Conservation (phyloP, 805 yeast species). For the Osmozyma mogii region DNA sequence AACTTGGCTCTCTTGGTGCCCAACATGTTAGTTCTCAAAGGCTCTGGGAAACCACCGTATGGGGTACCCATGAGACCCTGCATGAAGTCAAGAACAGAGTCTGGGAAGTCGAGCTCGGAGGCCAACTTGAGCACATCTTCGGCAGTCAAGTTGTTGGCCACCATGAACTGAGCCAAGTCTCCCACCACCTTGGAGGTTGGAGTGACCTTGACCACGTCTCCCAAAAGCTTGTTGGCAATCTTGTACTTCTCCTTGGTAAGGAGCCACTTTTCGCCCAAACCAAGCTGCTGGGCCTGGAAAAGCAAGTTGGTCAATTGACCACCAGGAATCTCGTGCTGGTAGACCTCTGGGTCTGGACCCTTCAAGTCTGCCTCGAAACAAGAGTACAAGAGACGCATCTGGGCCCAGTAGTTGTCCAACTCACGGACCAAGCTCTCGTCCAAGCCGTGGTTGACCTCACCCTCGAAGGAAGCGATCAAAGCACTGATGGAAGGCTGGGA, state of each 20-base stretch:
- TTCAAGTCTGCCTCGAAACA: slow-evolving; percentile 97
- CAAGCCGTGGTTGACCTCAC: slow-evolving; percentile 71
- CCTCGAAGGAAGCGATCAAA: slow-evolving; percentile 84
- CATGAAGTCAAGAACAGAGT: slow-evolving; percentile 94
- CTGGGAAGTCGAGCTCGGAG: slow-evolving; percentile 92
- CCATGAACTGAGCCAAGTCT: slow-evolving; percentile 99
- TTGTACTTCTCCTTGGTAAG: slow-evolving; percentile 93
- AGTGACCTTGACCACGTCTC: slow-evolving; percentile 96
- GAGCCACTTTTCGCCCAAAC: slow-evolving; percentile 93
- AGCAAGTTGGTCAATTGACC: slow-evolving; percentile 96
- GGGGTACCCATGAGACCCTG: slow-evolving; percentile 99
- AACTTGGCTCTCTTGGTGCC: slow-evolving; percentile 90
- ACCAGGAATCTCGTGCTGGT: slow-evolving; percentile 98
- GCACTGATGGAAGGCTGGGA: slow-evolving; percentile 97
- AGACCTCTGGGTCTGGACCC: slow-evolving; percentile 99
- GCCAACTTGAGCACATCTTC: slow-evolving; percentile 89
- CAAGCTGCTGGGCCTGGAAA: slow-evolving; percentile 99
- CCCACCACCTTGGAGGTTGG: slow-evolving; percentile 99
- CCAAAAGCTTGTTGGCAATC: slow-evolving; percentile 83
- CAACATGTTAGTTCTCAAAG: slow-evolving; percentile 85
- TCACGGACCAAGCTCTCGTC: slow-evolving; percentile 63
- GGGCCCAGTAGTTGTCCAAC: slow-evolving; percentile 95
- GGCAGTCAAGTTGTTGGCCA: slow-evolving; percentile 77
- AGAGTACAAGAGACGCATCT: slow-evolving; percentile 92
- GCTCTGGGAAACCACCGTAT: slow-evolving; percentile 99